Conservation (phyloP, 2,329 filamentous ascomycete genomes). For the Furcasterigmium sp. region DNA sequence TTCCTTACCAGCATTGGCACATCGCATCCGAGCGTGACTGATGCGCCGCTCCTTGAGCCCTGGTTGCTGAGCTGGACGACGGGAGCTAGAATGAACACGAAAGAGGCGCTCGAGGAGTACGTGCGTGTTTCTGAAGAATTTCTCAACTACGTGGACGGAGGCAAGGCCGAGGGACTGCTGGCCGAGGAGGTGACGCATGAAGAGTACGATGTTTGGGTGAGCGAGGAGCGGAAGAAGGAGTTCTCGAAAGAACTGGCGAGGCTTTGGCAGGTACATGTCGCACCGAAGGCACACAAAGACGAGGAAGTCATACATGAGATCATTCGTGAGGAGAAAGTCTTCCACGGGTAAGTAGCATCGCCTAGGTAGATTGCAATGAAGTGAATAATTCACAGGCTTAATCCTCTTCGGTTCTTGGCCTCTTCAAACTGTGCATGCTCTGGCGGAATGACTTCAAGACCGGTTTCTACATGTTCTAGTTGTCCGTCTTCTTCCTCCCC, state of each 20-base stretch:
- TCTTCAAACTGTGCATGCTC: too few species aligned
- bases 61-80: slow-evolving; percentile 56
- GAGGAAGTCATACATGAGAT: too few species aligned
- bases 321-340: too few species aligned
- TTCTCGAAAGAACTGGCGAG: slow-evolving; percentile 26
- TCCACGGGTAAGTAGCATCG: too few species aligned
- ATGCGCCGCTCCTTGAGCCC: slow-evolving; percentile 61
- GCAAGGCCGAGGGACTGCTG: slow-evolving; percentile 41
- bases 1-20: slow-evolving; percentile 51
- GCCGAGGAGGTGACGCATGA: slow-evolving; percentile 40
- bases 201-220: slow-evolving; percentile 34
- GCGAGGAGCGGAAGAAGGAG: slow-evolving; percentile 20
- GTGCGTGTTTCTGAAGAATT: slow-evolving; percentile 55
- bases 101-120: slow-evolving; percentile 53
- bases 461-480: too few species aligned
- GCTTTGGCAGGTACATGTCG: slow-evolving; percentile 38
- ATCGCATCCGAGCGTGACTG: slow-evolving; percentile 59
- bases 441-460: too few species aligned
- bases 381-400: background rate
- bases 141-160: slow-evolving; percentile 38
- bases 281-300: background rate
- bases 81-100: slow-evolving; percentile 51
- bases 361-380: background rate
- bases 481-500: background rate
- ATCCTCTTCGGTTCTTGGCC: background rate